These are phyloP conservation scores for Septoria petroselini DNA, from an alignment of 2,329 filamentous ascomycete species.

Conservation along the genomic window DNA sequence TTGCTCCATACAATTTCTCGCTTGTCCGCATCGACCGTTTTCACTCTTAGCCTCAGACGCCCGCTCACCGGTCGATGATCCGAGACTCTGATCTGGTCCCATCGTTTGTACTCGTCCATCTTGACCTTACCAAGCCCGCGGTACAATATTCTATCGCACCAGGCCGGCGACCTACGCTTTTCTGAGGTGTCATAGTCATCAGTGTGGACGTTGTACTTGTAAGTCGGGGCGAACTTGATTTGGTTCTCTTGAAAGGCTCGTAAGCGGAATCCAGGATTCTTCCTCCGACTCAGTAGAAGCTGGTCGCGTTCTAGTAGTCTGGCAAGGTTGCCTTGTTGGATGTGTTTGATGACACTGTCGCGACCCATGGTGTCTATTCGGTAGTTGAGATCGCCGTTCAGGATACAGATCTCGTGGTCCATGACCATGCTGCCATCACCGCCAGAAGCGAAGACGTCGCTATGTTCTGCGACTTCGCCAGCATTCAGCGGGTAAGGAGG, in stretches of 20 bases:
- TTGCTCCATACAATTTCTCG: conserved; percentile 41
- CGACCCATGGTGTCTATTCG: conserved; percentile 96
- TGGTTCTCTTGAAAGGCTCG: conserved; percentile 86
- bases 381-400: conserved; percentile 97
- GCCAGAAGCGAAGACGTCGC: conserved; percentile 82
- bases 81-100: conserved; percentile 77
- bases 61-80: conserved; percentile 93
- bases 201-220: conserved; percentile 96
- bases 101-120: conserved; percentile 81
- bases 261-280: conserved; percentile 84
- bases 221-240: conserved; percentile 91
- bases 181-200: conserved; percentile 86
- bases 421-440: conserved; percentile 93
- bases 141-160: conserved; percentile 93
- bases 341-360: conserved; percentile 82
- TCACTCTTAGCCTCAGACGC: conserved; percentile 76
- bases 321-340: conserved; percentile 73
- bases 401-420: conserved; percentile 94
- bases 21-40: conserved; percentile 71
- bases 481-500: conserved; percentile 56
- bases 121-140: conserved; percentile 76
- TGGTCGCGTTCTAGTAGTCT: conserved; percentile 94
- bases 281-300: conserved; percentile 79
- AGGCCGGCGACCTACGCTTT: conserved; percentile 89
- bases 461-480: conserved; percentile 51